Percentiles rank a stretch among this genome's conserved stretches.
Conservation (phyloP, 1,284 basidiomycete genomes). For the Puccinia polysora region DNA sequence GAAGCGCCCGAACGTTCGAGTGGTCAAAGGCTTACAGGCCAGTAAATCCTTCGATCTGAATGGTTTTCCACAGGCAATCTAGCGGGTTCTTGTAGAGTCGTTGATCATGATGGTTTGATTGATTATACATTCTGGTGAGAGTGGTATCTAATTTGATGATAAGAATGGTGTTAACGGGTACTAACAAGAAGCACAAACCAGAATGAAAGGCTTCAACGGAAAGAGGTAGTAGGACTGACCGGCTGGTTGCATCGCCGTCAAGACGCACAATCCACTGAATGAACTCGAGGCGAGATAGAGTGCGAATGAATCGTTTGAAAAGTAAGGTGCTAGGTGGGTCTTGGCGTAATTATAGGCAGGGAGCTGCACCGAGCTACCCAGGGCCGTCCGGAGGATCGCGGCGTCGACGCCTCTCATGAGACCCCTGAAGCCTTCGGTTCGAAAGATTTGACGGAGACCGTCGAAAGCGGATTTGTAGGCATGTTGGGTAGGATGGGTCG, state of each 20-base stretch:
- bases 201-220: neutral
- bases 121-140: conserved; percentile 93
- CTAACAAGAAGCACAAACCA: neutral
- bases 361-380: conserved; percentile 89
- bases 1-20: neutral
- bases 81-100: conserved; percentile 83
- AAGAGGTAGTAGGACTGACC: conserved; percentile 48
- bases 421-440: conserved; percentile 71
- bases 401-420: conserved; percentile 86
- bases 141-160: conserved; percentile 60
- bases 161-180: conserved; percentile 60
- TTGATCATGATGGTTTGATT: conserved; percentile 62
- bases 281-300: conserved; percentile 83
- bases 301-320: conserved; percentile 68
- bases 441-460: conserved; percentile 73
- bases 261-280: conserved; percentile 82
- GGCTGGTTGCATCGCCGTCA: conserved; percentile 56
- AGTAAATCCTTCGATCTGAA: conserved; percentile 77
- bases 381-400: conserved; percentile 84
- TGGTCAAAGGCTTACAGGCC: conserved; percentile 55
- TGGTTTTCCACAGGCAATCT: conserved; percentile 93
- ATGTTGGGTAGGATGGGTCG: conserved; percentile 76
- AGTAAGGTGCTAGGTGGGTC: conserved; percentile 56
- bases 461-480: conserved; percentile 77
- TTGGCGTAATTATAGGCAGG: conserved; percentile 94